Evolutionary conservation across 2,329 filamentous ascomycete species (phyloP).

Genomic region (Chaetothyriales sp.): DNA sequence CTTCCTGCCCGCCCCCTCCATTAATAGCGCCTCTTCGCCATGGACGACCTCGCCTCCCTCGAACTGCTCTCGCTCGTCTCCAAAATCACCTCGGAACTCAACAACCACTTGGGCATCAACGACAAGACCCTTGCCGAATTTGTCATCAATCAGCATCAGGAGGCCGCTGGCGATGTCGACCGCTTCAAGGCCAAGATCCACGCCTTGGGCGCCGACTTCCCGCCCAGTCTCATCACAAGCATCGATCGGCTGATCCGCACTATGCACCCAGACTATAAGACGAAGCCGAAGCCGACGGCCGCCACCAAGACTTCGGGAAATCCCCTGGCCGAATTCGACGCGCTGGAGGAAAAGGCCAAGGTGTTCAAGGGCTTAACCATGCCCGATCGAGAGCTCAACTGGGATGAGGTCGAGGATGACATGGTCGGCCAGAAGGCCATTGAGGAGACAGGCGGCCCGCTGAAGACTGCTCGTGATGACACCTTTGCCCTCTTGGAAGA

Average conservation of each 20-base stretch:
- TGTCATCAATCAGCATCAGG: slow-evolving; percentile 67
- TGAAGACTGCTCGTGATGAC: slow-evolving; percentile 55
- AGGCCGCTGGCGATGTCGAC: slow-evolving; percentile 52
- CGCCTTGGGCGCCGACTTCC: slow-evolving; percentile 68
- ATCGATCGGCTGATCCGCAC: slow-evolving; percentile 77
- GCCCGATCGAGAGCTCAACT: slow-evolving; percentile 57
- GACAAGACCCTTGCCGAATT: slow-evolving; percentile 96
- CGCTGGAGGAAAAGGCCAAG: slow-evolving; percentile 58
- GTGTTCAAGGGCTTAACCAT: slow-evolving; percentile 85
- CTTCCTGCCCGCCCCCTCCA: no score
- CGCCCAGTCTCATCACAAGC: slow-evolving; percentile 74
- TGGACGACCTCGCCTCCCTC: slow-evolving; percentile 85
- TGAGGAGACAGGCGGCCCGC: slow-evolving; percentile 18
- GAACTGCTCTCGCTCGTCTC: slow-evolving; percentile 89
- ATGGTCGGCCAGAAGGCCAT: slow-evolving; percentile 16
- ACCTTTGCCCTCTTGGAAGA: slow-evolving; percentile 85
- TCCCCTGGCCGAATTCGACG: slow-evolving; percentile 29
- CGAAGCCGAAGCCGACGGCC: slow-evolving; percentile 31
- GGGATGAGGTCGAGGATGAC: slow-evolving; percentile 37
- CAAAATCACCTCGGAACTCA: slow-evolving; percentile 83
- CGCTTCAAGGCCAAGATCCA: slow-evolving; percentile 61
- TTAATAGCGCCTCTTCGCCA: slow-evolving; percentile 24
- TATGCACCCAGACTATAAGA: slow-evolving; percentile 82
- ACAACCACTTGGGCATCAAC: slow-evolving; percentile 81
- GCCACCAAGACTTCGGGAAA: slow-evolving; percentile 25